Evolutionary conservation across 2,329 filamentous ascomycete genomes (phyloP).

Genomic region (Colletotrichum aenigma): DNA sequence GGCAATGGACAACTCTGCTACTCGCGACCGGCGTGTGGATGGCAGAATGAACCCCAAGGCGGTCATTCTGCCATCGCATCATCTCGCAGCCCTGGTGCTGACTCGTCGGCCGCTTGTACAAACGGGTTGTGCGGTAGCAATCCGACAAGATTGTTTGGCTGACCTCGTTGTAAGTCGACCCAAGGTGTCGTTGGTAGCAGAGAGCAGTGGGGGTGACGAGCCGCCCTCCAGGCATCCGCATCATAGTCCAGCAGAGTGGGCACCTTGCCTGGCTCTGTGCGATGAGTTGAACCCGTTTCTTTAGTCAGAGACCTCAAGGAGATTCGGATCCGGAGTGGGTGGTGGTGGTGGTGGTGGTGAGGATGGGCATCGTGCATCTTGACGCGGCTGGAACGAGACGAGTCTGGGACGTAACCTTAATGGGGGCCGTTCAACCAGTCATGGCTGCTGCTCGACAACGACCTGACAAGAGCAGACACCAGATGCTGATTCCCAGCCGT

Average conservation of each 20-base stretch:
- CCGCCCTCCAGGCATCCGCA: not conserved
- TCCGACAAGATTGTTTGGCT: not conserved
- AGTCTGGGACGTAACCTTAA: conserved; percentile 21
- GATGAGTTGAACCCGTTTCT: not conserved
- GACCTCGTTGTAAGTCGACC: too few species aligned
- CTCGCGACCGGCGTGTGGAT: not conserved
- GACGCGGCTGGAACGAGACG: conserved; percentile 18
- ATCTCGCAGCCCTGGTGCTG: not conserved
- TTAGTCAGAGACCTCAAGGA: not conserved
- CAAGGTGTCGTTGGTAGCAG: not conserved
- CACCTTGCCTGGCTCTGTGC: not conserved
- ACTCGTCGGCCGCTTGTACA: not conserved
- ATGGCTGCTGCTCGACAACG: not conserved
- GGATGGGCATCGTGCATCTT: conserved; percentile 2
- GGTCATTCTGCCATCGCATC: not conserved
- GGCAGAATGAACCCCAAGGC: not conserved
- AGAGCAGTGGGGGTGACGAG: not conserved
- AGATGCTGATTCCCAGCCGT: not conserved
- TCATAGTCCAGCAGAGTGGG: not conserved
- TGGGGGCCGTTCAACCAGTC: not conserved
- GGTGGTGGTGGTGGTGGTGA: not conserved
- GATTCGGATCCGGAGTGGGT: conserved; percentile 1
- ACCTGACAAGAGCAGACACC: not conserved
- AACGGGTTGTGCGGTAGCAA: not conserved
- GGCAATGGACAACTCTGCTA: not conserved